Percentiles rank a stretch among this genome's conserved stretches.
Conservation (phyloP, 805 yeast genomes). For the Starmerella floricola region DNA sequence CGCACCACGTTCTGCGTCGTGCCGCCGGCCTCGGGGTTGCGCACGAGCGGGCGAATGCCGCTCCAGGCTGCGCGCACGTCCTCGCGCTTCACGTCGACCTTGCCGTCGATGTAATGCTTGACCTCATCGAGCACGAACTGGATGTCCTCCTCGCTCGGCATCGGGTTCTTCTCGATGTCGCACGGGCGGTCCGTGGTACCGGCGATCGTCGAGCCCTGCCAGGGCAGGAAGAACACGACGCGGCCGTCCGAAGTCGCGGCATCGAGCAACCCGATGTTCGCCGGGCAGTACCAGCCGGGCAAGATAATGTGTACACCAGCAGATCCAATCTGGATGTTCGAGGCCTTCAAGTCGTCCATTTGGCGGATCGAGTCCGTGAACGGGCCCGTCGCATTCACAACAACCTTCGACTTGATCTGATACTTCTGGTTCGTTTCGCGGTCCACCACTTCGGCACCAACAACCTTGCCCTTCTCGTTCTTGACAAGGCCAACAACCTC, state of each 20-base stretch:
- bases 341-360: slow-evolving; percentile 56
- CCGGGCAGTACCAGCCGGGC: slow-evolving; percentile 87
- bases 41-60: slow-evolving; percentile 88
- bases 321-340: slow-evolving; percentile 80
- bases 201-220: slow-evolving; percentile 94
- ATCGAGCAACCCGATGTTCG: slow-evolving; percentile 75
- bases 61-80: slow-evolving; percentile 95
- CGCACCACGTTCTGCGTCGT: slow-evolving; percentile 79
- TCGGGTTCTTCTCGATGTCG: slow-evolving; percentile 40
- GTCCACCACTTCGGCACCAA: slow-evolving; percentile 69
- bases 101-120: slow-evolving; percentile 64
- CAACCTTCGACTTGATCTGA: slow-evolving; percentile 55
- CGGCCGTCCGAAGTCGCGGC: slow-evolving; percentile 91
- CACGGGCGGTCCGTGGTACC: slow-evolving; percentile 91
- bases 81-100: slow-evolving; percentile 75
- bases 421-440: slow-evolving; percentile 45
- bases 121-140: slow-evolving; percentile 76
- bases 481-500: slow-evolving; percentile 68
- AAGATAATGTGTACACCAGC: slow-evolving; percentile 86
- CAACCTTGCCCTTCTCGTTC: slow-evolving; percentile 43
- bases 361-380: slow-evolving; percentile 72
- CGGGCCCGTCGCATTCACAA: slow-evolving; percentile 92
- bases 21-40: slow-evolving; percentile 48
- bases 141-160: slow-evolving; percentile 79
- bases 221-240: slow-evolving; percentile 92